Evolutionary conservation across 2,329 filamentous ascomycete genomes (phyloP), one percentile per base, ranked within the genome.

Genomic region (Claviceps sp.): DNA sequence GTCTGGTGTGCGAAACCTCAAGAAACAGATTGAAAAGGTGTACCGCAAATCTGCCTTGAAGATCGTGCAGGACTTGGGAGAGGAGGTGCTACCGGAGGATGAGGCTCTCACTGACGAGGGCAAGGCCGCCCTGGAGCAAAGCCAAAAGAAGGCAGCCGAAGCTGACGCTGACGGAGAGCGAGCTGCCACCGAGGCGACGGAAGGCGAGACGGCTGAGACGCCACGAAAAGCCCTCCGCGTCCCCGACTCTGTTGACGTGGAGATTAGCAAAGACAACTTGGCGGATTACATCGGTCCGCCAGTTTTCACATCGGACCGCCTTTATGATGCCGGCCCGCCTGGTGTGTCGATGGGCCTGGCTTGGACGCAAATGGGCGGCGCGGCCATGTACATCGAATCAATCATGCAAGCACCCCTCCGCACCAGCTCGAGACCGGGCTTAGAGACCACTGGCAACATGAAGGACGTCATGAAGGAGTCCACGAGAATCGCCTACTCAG

Each of bases 21-120:
- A 98, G 79, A 97, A 98, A 74, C 91, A 97, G 67, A 98, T 98
- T 56, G 93, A 98, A 68, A 98, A 98, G 73, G 88, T 98, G 3
- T 98, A 96, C 70, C 84, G 93, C 54, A 98, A 98, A 70, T 89
- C 91, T 14, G 94, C 93, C 0, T 76, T 98, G 56, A 97, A 96
- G 71, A 98, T 98, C 59, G 91, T 98, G 13, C 86, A 91, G 65
- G 90, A 97, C 56, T 77, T 97, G 14, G 91, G 91, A 48, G 90
- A 96, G 63, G 84, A 88, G 5, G 86, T 77, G 1, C 70, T 95
- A 2, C 78, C 86, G 3, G 90, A 96, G 64, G 82, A 86, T 22
- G 81, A 88, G 56, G 89, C 87, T 5, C 70, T 95, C 52, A 95
- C 90, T 0, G 82, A 87, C 8, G 88, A 95, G 66, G 89, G 87